Percentiles rank a stretch among this genome's conserved stretches.
These are phyloP conservation scores for Solanum lignicaule DNA, from an alignment of 257 asterid species.

Conservation along the genomic window DNA sequence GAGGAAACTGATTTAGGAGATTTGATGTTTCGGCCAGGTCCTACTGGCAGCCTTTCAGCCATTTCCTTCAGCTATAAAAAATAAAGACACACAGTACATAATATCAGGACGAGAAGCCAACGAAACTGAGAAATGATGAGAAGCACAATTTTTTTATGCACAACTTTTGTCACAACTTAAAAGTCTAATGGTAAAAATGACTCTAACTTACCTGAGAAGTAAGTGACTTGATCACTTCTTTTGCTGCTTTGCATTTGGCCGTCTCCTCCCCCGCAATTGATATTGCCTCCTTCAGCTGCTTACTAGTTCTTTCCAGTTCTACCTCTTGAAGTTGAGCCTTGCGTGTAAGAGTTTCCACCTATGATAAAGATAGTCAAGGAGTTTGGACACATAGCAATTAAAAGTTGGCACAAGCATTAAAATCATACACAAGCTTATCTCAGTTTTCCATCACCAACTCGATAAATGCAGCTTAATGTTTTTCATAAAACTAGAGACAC, in stretches of 20 bases:
- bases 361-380: constrained; percentile 5
- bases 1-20: constrained; percentile 49
- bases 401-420: neutral
- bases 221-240: constrained; percentile 92
- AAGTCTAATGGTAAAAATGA: neutral
- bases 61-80: constrained; percentile 73
- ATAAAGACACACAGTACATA: constrained; percentile 1
- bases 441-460: neutral
- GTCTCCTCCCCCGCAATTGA: constrained; percentile 90
- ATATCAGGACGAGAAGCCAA: constrained; percentile 4
- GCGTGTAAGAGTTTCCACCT: constrained; percentile 69
- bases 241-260: constrained; percentile 91
- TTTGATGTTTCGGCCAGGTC: constrained; percentile 63
- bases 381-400: neutral
- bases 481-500: neutral
- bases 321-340: constrained; percentile 76
- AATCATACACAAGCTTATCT: neutral
- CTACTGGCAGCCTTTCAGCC: constrained; percentile 97
- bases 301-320: constrained; percentile 70
- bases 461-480: neutral
- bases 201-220: constrained; percentile 67
- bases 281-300: constrained; percentile 79
- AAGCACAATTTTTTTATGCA: neutral
- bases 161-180: neutral
- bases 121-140: neutral